Evolutionary conservation across 768 basidiomycete genomes (phyloP).

Genomic region (Rhodosporidiobolus odoratus): DNA sequence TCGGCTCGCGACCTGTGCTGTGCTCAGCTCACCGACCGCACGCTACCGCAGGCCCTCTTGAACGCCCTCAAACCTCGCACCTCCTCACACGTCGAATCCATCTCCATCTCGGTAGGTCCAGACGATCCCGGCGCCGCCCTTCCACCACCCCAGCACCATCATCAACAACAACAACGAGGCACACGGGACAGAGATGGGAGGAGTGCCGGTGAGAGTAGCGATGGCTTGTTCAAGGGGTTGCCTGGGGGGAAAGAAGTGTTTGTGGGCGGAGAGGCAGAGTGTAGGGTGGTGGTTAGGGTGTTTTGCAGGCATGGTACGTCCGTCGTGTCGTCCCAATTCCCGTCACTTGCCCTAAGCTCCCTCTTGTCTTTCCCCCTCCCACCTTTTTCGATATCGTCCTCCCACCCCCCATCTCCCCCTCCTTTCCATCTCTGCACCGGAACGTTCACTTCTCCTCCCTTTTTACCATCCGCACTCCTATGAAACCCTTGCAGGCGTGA

Average conservation of each 20-base stretch:
- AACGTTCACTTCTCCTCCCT: too few species aligned
- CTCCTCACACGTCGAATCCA: slow-evolving; percentile 21
- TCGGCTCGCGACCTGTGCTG: background rate
- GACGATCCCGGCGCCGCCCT: slow-evolving; percentile 7
- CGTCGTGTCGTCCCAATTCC: too few species aligned
- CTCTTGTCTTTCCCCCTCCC: background rate
- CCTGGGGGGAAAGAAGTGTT: background rate
- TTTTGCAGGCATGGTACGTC: slow-evolving; percentile 32
- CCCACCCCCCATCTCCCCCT: background rate
- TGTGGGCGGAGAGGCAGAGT: slow-evolving; percentile 18
- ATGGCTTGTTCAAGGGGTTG: too few species aligned
- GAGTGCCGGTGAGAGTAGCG: background rate
- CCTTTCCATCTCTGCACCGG: too few species aligned
- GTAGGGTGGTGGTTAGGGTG: slow-evolving; percentile 25
- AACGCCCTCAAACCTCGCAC: slow-evolving; percentile 22
- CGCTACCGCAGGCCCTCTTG: slow-evolving; percentile 10
- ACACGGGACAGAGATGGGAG: slow-evolving; percentile 6
- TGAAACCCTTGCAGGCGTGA: slow-evolving; percentile 17
- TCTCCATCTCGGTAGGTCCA: slow-evolving; percentile 2
- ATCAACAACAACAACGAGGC: too few species aligned
- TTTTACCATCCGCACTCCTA: background rate
- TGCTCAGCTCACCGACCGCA: too few species aligned
- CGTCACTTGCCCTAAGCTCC: too few species aligned
- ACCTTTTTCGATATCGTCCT: background rate
- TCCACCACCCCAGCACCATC: too few species aligned